Conservation (phyloP, 768 basidiomycete species). For the Peribolospora baueri region DNA sequence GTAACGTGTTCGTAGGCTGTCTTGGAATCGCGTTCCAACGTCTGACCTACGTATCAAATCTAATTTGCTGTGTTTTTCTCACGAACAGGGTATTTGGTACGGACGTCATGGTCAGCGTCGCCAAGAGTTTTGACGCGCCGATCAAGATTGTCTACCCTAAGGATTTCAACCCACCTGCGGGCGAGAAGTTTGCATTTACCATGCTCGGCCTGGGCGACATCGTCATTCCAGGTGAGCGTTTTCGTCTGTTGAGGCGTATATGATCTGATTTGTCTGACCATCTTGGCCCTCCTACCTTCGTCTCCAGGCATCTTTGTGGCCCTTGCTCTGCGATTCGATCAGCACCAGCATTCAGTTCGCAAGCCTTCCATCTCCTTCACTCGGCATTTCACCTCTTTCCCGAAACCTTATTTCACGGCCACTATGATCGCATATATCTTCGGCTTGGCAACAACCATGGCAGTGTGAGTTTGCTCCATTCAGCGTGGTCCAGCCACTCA, state of each 20-base stretch:
- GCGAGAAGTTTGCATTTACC: conserved; percentile 28
- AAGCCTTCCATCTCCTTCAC: background rate
- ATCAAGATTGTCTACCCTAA: conserved; percentile 83
- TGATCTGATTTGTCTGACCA: background rate
- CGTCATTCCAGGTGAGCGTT: conserved; percentile 30
- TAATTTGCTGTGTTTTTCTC: background rate
- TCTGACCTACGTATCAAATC: background rate
- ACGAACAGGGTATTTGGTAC: conserved; percentile 44
- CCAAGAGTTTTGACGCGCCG: conserved; percentile 66
- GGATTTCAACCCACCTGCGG: conserved; percentile 29
- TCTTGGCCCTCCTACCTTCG: conserved; percentile 4
- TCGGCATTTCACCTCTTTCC: conserved; percentile 21
- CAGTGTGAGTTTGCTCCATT: conserved; percentile 2
- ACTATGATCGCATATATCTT: conserved; percentile 43
- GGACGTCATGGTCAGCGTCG: conserved; percentile 58
- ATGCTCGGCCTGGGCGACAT: conserved; percentile 88
- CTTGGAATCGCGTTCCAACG: background rate
- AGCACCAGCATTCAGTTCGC: conserved; percentile 22
- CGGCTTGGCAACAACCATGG: conserved; percentile 15
- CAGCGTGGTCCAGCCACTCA: too few relatives aligned
- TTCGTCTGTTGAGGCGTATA: background rate
- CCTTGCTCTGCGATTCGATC: conserved; percentile 65
- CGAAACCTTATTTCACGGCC: conserved; percentile 52
- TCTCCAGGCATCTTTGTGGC: conserved; percentile 37
- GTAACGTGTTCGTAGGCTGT: conserved; percentile 6